Percentiles rank a stretch among this genome's conserved stretches.
These are phyloP conservation scores for Ophiostoma quercus DNA, from an alignment of 2,329 filamentous ascomycete species.

Conservation along the genomic window DNA sequence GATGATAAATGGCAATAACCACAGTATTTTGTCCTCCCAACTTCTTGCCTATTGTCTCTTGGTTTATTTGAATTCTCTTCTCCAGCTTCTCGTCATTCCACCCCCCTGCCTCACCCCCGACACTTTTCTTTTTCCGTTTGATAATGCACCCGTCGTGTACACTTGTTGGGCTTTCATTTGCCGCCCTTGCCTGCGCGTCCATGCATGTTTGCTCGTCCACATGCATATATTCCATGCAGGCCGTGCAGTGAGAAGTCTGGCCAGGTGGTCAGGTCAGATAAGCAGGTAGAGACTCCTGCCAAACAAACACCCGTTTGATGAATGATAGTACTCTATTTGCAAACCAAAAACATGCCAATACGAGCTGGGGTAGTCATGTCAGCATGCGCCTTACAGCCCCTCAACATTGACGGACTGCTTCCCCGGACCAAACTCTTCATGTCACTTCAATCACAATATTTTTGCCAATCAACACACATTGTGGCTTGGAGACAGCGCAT, in stretches of 20 bases:
- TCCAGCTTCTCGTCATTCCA: neutral
- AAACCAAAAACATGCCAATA: neutral
- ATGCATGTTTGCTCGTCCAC: neutral
- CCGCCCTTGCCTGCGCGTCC: neutral
- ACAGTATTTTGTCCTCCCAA: neutral
- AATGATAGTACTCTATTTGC: too few species aligned
- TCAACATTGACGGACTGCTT: neutral
- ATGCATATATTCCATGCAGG: conserved; percentile 13
- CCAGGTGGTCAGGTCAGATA: neutral
- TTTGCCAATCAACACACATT: too few species aligned
- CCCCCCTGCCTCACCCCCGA: neutral
- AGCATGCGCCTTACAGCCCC: neutral
- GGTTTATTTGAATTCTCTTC: neutral
- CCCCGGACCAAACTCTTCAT: too few species aligned
- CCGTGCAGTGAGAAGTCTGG: conserved; percentile 1
- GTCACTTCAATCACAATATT: too few species aligned
- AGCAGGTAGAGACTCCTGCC: neutral
- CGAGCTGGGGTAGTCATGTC: neutral
- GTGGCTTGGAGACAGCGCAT: too few species aligned
- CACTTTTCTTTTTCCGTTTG: neutral
- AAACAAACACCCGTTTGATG: neutral
- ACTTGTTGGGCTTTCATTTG: conserved; percentile 2
- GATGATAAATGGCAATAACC: neutral
- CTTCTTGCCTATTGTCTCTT: neutral
- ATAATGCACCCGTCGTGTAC: neutral